These are phyloP conservation scores for Coemansia sp. DNA, from an alignment of 192 early-diverging fungal species.

Conservation along the genomic window DNA sequence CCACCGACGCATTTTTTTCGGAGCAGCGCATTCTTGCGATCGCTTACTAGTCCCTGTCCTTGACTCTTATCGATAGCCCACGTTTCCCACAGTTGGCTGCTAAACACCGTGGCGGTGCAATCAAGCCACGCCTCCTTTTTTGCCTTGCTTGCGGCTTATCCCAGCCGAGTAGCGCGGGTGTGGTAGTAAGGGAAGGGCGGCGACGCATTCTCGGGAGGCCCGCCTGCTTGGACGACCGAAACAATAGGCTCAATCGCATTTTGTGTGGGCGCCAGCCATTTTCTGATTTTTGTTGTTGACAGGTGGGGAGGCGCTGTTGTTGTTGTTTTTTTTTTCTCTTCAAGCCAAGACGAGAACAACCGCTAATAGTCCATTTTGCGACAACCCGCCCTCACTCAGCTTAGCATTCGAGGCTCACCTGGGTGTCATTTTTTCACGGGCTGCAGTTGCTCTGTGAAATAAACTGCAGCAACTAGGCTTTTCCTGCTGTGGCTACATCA, in stretches of 20 bases:
- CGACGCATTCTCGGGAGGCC: background rate
- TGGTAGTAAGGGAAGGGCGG: background rate
- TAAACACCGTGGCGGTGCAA: background rate
- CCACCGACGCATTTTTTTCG: background rate
- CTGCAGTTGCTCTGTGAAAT: slow-evolving; percentile 5
- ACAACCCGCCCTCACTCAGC: background rate
- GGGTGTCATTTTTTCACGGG: background rate
- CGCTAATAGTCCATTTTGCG: background rate
- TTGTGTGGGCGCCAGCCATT: background rate
- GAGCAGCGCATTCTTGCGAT: background rate
- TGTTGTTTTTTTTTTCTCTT: background rate
- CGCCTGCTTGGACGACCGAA: slow-evolving; percentile 2
- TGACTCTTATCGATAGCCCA: background rate
- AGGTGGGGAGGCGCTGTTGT: slow-evolving; percentile 1
- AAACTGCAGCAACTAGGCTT: slow-evolving; percentile 6
- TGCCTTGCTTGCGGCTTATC: background rate
- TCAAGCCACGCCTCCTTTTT: background rate
- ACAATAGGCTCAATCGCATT: background rate
- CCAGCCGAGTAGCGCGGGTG: background rate
- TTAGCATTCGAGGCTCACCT: background rate
- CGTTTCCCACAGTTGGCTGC: background rate
- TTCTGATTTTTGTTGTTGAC: slow-evolving; percentile 5
- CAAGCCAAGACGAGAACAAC: background rate
- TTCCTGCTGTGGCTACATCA: slow-evolving; percentile 11
- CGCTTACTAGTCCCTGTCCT: background rate